Evolutionary conservation across 768 basidiomycete species (phyloP).

Genomic region (Lactarius evosmus): DNA sequence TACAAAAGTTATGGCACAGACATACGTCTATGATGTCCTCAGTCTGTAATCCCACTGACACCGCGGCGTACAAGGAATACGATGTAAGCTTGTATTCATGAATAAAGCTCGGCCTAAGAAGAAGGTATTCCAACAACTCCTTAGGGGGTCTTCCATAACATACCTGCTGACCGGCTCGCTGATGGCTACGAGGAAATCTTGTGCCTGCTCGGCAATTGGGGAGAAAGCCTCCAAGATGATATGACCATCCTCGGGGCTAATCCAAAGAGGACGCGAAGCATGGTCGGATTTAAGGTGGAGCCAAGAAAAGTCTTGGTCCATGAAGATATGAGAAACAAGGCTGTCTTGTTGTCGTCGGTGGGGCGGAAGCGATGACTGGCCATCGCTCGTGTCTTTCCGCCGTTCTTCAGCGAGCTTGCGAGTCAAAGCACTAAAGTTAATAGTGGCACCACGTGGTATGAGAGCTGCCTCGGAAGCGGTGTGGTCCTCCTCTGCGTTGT

Average conservation of each 20-base stretch:
- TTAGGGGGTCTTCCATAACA: constrained; percentile 36
- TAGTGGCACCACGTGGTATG: constrained; percentile 72
- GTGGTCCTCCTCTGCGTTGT: constrained; percentile 56
- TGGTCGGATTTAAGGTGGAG: constrained; percentile 90
- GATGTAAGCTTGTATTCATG: constrained; percentile 99
- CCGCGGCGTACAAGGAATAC: constrained; percentile 97
- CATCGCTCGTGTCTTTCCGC: constrained; percentile 42
- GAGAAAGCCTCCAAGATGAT: constrained; percentile 98
- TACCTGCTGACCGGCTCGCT: constrained; percentile 98
- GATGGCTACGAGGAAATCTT: constrained; percentile 97
- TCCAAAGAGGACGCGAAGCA: constrained; percentile 90
- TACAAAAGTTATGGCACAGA: constrained; percentile 27
- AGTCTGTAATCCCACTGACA: constrained; percentile 96
- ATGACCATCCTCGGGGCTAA: constrained; percentile 84
- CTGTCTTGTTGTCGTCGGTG: constrained; percentile 73
- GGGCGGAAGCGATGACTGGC: constrained; percentile 50
- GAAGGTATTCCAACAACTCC: constrained; percentile 35
- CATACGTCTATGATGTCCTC: constrained; percentile 97
- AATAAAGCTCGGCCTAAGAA: constrained; percentile 85
- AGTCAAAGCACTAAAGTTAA: constrained; percentile 81
- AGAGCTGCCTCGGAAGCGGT: constrained; percentile 39
- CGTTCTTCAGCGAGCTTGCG: constrained; percentile 71
- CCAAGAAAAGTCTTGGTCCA: constrained; percentile 82
- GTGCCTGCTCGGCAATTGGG: constrained; percentile 95
- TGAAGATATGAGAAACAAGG: constrained; percentile 79